Evolutionary conservation across 2,329 filamentous ascomycete species (phyloP).

Genomic region (Fusarium proliferatum): DNA sequence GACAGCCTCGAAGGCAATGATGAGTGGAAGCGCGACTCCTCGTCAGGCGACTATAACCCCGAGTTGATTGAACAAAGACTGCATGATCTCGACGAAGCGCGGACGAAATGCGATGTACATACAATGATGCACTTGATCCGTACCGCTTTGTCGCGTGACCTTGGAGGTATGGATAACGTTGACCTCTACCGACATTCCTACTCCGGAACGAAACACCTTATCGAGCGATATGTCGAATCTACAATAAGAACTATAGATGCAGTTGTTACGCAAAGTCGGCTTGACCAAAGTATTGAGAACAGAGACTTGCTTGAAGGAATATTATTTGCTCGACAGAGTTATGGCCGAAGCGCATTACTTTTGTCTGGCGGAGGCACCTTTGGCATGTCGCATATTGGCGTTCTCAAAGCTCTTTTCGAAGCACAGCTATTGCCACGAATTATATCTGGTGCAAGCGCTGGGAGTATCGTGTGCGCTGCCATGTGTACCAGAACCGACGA

Average conservation of each 20-base stretch:
- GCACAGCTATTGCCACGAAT: conserved; percentile 82
- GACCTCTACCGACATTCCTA: conserved; percentile 86
- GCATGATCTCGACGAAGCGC: conserved; percentile 78
- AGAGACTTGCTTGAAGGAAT: conserved; percentile 74
- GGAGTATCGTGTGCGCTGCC: conserved; percentile 85
- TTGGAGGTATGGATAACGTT: conserved; percentile 87
- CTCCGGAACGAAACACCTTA: conserved; percentile 85
- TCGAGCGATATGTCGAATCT: conserved; percentile 87
- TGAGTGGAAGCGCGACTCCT: conserved; percentile 77
- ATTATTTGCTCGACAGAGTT: conserved; percentile 79
- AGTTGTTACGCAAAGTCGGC: conserved; percentile 70
- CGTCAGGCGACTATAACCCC: conserved; percentile 75
- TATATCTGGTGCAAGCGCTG: conserved; percentile 87
- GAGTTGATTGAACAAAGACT: conserved; percentile 76
- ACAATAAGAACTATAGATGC: conserved; percentile 78
- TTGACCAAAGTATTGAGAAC: conserved; percentile 66
- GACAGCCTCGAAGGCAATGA: conserved; percentile 85
- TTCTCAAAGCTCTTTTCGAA: conserved; percentile 84
- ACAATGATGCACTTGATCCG: conserved; percentile 84
- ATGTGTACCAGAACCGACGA: conserved; percentile 82
- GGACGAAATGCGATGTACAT: conserved; percentile 75
- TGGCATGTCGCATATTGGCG: conserved; percentile 92
- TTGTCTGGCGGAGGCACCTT: conserved; percentile 89
- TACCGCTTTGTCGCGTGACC: conserved; percentile 80
- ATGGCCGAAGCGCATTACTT: conserved; percentile 84